Evolutionary conservation across 208 protist species (phyloP).

Genomic region (Endotrypanum monterogeii): DNA sequence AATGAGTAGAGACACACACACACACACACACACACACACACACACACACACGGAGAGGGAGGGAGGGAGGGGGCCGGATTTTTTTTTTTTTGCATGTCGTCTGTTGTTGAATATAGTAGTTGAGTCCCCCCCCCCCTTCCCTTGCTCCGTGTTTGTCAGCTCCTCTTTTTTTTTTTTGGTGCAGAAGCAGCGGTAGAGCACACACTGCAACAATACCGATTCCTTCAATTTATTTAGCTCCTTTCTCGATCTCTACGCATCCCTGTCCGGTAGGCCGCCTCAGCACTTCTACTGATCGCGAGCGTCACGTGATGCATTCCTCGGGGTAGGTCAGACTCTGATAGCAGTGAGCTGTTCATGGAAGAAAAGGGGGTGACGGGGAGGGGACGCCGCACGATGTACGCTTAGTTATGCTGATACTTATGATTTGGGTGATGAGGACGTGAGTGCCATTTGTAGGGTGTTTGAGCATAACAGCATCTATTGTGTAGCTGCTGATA

Average conservation of each 20-base stretch:
- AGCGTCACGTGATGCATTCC: not conserved
- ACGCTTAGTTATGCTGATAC: not conserved
- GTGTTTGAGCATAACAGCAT: not conserved
- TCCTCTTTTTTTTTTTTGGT: not conserved
- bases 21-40: too few species aligned
- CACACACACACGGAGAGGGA: too few species aligned
- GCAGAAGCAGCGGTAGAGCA: not conserved
- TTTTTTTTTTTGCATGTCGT: not conserved
- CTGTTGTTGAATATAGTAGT: not conserved
- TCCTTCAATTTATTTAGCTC: too few species aligned
- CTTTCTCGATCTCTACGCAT: not conserved
- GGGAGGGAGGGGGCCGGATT: too few species aligned
- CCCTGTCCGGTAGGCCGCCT: not conserved
- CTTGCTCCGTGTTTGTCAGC: not conserved
- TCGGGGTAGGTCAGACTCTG: not conserved
- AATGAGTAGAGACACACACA: too few species aligned
- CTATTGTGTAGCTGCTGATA: not conserved
- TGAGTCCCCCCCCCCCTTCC: not conserved
- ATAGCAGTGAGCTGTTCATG: too few species aligned
- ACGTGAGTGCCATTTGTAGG: not conserved
- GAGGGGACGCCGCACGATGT: not conserved
- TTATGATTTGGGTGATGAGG: not conserved
- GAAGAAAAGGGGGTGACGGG: not conserved
- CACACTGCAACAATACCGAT: not conserved
- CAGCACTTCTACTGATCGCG: not conserved